phyloP scores from a whole-genome alignment of 768 basidiomycete genomes.

The Naematelia aurantialba region DNA sequence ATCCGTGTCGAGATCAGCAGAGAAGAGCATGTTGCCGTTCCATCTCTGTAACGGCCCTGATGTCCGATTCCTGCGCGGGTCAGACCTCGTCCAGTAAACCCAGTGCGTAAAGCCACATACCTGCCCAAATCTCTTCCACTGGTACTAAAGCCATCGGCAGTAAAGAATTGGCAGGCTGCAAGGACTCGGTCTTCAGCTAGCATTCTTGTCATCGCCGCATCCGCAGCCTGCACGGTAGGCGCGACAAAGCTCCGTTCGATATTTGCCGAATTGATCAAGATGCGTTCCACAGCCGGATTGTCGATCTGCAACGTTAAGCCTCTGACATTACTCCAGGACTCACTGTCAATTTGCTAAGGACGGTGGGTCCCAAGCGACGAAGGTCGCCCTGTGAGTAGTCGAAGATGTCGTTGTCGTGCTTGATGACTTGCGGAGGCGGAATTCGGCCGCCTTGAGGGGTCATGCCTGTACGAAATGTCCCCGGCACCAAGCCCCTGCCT shows the following conservation, averaged over 20 bases:
- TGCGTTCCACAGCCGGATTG: constrained; percentile 68
- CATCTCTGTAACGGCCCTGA: constrained; percentile 15
- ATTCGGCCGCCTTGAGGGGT: constrained; percentile 1
- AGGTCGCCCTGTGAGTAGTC: constrained; percentile 75
- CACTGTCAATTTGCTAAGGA: constrained; percentile 78
- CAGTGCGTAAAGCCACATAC: not conserved
- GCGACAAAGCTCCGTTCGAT: constrained; percentile 75
- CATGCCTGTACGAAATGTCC: constrained; percentile 3
- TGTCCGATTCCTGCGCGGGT: not conserved
- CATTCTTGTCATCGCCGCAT: constrained; percentile 57
- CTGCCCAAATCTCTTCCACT: not conserved
- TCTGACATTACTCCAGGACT: constrained; percentile 26
- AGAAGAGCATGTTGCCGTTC: constrained; percentile 17
- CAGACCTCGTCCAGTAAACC: not conserved
- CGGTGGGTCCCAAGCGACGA: constrained; percentile 61
- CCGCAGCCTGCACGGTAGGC: constrained; percentile 27
- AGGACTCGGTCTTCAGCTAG: constrained; percentile 48
- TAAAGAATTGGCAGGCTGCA: constrained; percentile 8
- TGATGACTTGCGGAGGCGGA: constrained; percentile 25
- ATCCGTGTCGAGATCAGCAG: constrained; percentile 6
- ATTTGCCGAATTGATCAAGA: constrained; percentile 68
- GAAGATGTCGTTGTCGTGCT: constrained; percentile 68
- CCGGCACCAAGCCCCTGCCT: constrained; percentile 16
- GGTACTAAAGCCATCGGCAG: constrained; percentile 21
- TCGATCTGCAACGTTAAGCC: constrained; percentile 58